Base-by-base conservation (phyloP, 306 rosid genomes). In the Rosa multiflora region DNA sequence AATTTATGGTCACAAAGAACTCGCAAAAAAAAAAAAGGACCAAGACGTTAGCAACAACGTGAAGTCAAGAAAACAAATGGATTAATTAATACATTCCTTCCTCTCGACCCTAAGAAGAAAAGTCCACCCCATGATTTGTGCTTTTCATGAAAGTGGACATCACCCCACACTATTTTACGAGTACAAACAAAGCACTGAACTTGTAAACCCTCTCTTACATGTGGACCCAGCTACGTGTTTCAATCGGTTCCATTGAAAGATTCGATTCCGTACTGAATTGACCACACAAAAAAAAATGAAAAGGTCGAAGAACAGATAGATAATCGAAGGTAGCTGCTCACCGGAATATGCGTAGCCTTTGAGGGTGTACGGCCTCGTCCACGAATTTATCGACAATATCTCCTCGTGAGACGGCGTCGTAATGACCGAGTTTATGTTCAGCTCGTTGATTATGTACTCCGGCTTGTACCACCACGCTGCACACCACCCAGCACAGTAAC, bases 391-490 rank as follows among this genome's bases (percentile, higher is more conserved):
- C 0, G 97, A 93, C 83, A 94, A 79, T 23, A 92, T 85, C 82
- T 94, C 98, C 29, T 89, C 90, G 26, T 94, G 98, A 23, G 89
- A 82, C 29, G 98, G 98, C 58, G 95, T 92, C 0, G 97, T 94
- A 68, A 94, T 92, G 21, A 88, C 98, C 0, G 97, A 94, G 80
- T 94, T 94, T 80, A 92, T 86, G 83, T 91, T 94, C 67, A 91
- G 73, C 86, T 94, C 98, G 82, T 88, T 94, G 44, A 94, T 94
- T 1, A 92, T 86, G 53, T 86, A 76, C 72, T 94, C 98, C 3
- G 93, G 92, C 82, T 89, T 94, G 81, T 91, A 94, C 98, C 98
- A 94, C 98, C 97, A 94, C 2, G 87, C 98, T 93, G 84, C 90
- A 81, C 42, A 32, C 2, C 51, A 77, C 15, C 32, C 17, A 26